phyloP scores from a whole-genome alignment of 164 flowering plant species.

The Magnolia sinica region DNA sequence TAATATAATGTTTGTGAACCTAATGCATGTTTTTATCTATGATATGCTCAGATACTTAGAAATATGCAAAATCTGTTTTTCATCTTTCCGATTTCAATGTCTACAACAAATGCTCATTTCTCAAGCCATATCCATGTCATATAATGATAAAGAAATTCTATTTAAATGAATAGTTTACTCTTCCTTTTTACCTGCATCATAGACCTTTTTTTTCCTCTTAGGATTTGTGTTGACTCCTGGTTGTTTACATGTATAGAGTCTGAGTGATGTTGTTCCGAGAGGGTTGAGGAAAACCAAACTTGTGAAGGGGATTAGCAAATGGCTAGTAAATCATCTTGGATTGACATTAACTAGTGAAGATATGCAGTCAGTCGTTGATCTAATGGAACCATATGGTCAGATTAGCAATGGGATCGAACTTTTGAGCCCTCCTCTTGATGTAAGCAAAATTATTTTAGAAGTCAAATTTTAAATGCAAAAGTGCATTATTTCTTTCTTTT shows the following conservation, averaged over 20 bases:
- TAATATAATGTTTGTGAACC: neutral
- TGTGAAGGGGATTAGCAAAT: constrained; percentile 50
- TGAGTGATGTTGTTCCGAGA: constrained; percentile 52
- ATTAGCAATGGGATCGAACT: constrained; percentile 87
- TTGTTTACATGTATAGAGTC: constrained; percentile 46
- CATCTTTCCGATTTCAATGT: neutral
- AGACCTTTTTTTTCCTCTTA: neutral
- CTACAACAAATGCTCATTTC: neutral
- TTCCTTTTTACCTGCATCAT: neutral
- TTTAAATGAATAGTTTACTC: too few species aligned
- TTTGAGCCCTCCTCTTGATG: constrained; percentile 80
- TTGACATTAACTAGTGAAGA: constrained; percentile 69
- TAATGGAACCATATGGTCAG: constrained; percentile 96
- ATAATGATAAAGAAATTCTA: neutral
- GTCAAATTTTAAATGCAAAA: constrained; percentile 1
- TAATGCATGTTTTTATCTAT: neutral
- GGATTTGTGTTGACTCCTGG: neutral
- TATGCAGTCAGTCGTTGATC: constrained; percentile 76
- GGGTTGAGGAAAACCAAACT: constrained; percentile 64
- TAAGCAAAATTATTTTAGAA: constrained; percentile 35
- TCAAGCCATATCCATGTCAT: neutral
- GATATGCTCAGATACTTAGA: neutral
- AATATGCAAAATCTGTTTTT: neutral
- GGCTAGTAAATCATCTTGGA: constrained; percentile 88
- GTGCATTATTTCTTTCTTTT: neutral